Evolutionary conservation across 371 early-diverging fungal species (phyloP), one percentile per base, ranked within the genome.

Genomic region (Mucor saturninus): DNA sequence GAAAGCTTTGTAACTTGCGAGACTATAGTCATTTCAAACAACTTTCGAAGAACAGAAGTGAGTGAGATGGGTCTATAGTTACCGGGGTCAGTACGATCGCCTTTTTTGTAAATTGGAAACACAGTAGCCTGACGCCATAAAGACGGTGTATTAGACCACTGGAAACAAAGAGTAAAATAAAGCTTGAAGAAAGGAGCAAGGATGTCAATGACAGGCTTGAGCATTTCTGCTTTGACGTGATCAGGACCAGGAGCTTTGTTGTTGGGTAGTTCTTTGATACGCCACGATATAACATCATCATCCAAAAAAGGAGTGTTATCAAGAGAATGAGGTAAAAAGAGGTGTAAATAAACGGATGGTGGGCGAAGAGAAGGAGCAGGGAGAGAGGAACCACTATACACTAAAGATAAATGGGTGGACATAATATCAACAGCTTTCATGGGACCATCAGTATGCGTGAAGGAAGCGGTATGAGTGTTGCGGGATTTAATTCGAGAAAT

Each of bases 81-180:
- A 10, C 37, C 56, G 7, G 73, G 57, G 14, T 56, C 40, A 11
- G 40, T 14, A 3, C 28, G 21, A 31, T 64, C 65, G 32, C 69
- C 69, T 29, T 73, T 73, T 46, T 67, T 68, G 54, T 45, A 59
- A 10, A 72, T 67, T 0, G 76, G 71, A 7, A 66, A 59, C 0
- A 72, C 68, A 37, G 65, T 66, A 7, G 73, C 72, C 9, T 37
- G 52, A 3, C 73, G 61, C 76, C 73, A 76, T 4, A 39, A 9
- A 0, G 2, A 13, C 5, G 76, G 72, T 30, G 52, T 56, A 14
- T 50, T 63, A 1, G 58, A 54, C 70, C 76, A 72, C 10, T 40
- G 38, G 57, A 57, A 75, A 48, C 70, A 75, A 7, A 75, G 57
- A n/a, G n/a, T n/a, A n/a, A n/a, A n/a, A n/a, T n/a, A n/a, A n/a